A percentile compares a stretch with the other conserved stretches of the same genome.
Evolutionary conservation across 2,329 filamentous ascomycete genomes (phyloP).

Genomic region (Aurifilum marmelostoma): DNA sequence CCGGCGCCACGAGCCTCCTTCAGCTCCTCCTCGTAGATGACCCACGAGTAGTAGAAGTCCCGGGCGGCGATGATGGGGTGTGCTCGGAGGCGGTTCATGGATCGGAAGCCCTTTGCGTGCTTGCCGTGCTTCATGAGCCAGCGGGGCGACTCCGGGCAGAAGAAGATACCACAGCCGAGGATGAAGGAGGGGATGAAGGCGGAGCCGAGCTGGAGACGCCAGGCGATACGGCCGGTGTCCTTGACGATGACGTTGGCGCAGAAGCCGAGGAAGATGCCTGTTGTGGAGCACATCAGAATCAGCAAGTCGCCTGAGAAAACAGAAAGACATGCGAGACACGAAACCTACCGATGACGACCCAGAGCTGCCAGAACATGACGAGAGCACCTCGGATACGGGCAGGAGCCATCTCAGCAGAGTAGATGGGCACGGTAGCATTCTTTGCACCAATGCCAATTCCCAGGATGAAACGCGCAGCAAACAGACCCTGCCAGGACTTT

Average conservation of each 20-base stretch:
- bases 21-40: constrained; percentile 59
- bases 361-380: constrained; percentile 30
- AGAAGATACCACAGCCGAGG: constrained; percentile 62
- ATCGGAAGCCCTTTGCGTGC: constrained; percentile 62
- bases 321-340: background rate
- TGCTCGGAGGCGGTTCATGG: constrained; percentile 56
- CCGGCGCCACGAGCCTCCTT: constrained; percentile 48
- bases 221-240: constrained; percentile 54
- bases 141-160: constrained; percentile 68
- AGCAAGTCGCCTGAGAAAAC: background rate
- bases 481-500: constrained; percentile 71
- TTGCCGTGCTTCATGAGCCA: constrained; percentile 70
- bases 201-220: constrained; percentile 66
- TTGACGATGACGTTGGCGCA: constrained; percentile 62
- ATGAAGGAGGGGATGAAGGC: constrained; percentile 64
- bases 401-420: constrained; percentile 28
- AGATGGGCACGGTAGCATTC: constrained; percentile 28
- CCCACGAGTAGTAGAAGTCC: constrained; percentile 66
- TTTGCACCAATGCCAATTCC: constrained; percentile 29
- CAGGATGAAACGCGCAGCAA: constrained; percentile 64
- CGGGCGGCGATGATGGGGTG: constrained; percentile 60
- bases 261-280: constrained; percentile 61
- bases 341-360: constrained; percentile 24
- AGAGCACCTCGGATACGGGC: constrained; percentile 27
- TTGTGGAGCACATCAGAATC: background rate